These are phyloP conservation scores for Cercospora janseana DNA, from an alignment of 2,329 filamentous ascomycete genomes.

Conservation along the genomic window DNA sequence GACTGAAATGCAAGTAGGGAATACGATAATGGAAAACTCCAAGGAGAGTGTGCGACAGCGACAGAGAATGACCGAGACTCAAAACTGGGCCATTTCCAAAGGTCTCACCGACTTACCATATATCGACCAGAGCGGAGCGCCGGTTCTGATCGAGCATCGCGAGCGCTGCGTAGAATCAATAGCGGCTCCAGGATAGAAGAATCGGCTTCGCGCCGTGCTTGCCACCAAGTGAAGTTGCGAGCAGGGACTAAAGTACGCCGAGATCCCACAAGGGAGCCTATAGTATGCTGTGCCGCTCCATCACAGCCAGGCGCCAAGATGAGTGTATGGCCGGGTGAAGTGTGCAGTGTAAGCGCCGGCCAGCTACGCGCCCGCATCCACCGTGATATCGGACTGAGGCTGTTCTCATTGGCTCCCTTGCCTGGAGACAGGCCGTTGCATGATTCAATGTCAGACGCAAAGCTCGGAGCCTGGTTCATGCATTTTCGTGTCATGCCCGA, in stretches of 20 bases:
- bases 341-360: conserved; percentile 27
- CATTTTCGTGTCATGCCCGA: conserved; percentile 4
- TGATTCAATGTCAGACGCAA: conserved; percentile 14
- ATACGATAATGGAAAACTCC: not conserved
- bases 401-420: conserved; percentile 9
- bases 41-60: not conserved
- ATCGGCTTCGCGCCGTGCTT: conserved; percentile 10
- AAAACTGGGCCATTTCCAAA: not conserved
- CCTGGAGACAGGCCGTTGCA: not conserved
- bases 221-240: conserved; percentile 14
- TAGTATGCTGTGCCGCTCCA: conserved; percentile 30
- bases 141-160: conserved; percentile 4
- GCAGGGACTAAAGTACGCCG: conserved; percentile 11
- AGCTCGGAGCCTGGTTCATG: conserved; percentile 6
- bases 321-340: conserved; percentile 1
- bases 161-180: conserved; percentile 22
- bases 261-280: conserved; percentile 22
- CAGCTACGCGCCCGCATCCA: conserved; percentile 23
- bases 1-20: not conserved
- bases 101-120: conserved; percentile 19
- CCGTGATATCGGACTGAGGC: conserved; percentile 8
- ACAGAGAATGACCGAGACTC: conserved; percentile 14
- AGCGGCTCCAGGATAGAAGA: conserved; percentile 16
- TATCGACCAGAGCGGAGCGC: conserved; percentile 18
- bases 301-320: conserved; percentile 7